Percentiles rank a stretch among this genome's conserved stretches.
Evolutionary conservation across 352 stramenopile genomes (phyloP).

Genomic region (Peronospora tabacina): DNA sequence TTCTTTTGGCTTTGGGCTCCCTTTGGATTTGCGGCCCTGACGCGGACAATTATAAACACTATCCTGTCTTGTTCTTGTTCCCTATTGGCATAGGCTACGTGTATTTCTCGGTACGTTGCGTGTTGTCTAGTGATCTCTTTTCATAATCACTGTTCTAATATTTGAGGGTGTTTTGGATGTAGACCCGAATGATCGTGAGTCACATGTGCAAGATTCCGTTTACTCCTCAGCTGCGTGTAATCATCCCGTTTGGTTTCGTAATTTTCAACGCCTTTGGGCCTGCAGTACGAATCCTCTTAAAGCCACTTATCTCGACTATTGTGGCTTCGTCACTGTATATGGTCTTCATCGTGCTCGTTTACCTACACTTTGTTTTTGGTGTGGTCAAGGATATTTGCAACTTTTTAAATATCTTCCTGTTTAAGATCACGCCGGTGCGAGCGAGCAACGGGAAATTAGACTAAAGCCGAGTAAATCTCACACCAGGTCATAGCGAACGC

Average conservation of each 20-base stretch:
- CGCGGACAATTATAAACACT: conserved; percentile 49
- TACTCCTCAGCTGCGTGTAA: conserved; percentile 68
- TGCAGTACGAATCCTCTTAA: conserved; percentile 34
- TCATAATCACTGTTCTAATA: neutral
- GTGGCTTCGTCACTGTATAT: conserved; percentile 61
- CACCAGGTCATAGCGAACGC: neutral
- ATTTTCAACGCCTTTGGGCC: conserved; percentile 70
- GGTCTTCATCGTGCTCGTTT: conserved; percentile 64
- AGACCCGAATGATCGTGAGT: conserved; percentile 86
- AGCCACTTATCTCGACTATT: conserved; percentile 54
- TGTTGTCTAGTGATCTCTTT: neutral
- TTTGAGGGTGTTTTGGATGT: conserved; percentile 9
- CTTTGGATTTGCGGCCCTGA: conserved; percentile 73
- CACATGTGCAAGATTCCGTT: conserved; percentile 89
- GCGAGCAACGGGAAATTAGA: conserved; percentile 30
- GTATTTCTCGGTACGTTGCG: conserved; percentile 62
- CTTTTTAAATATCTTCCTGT: conserved; percentile 81
- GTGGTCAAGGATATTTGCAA: conserved; percentile 83
- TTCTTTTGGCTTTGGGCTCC: conserved; percentile 48
- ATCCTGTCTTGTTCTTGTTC: conserved; percentile 73
- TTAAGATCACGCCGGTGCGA: conserved; percentile 56
- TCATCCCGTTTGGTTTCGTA: conserved; percentile 68
- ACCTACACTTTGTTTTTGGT: conserved; percentile 73
- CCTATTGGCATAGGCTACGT: conserved; percentile 78
- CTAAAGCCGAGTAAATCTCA: conserved; percentile 7